Conservation (phyloP, 2,329 filamentous ascomycete genomes). For the Fusarium temperatum region DNA sequence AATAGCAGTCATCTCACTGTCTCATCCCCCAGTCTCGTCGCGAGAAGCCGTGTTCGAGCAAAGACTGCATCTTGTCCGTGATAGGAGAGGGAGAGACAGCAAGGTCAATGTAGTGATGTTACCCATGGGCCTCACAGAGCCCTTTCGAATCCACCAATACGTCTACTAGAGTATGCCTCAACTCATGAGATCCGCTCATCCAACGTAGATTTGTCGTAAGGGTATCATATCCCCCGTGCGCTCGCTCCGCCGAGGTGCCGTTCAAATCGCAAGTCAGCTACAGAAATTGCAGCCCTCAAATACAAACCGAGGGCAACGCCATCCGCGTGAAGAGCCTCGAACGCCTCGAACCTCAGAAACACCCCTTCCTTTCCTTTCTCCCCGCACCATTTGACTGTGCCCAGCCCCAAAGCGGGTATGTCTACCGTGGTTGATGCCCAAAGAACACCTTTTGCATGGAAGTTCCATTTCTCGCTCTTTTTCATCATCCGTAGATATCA, state of each 20-base stretch:
- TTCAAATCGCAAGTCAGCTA: conserved; percentile 39
- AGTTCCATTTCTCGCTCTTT: conserved; percentile 39
- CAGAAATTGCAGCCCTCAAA: conserved; percentile 43
- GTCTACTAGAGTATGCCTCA: conserved; percentile 39
- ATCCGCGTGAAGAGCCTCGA: conserved; percentile 40
- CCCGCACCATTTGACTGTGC: conserved; percentile 34
- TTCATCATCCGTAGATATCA: conserved; percentile 44
- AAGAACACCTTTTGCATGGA: conserved; percentile 37
- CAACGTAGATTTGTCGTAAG: conserved; percentile 49
- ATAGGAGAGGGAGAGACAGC: conserved; percentile 19
- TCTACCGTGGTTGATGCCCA: conserved; percentile 41
- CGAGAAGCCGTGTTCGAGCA: conserved; percentile 18
- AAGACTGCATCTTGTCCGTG: conserved; percentile 16
- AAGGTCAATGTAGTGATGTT: conserved; percentile 22
- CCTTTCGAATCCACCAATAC: conserved; percentile 33
- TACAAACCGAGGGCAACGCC: conserved; percentile 38
- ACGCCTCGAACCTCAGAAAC: conserved; percentile 39
- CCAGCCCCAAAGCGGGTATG: conserved; percentile 37
- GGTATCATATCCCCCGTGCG: conserved; percentile 47
- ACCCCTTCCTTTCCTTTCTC: conserved; percentile 27
- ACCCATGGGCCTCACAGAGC: conserved; percentile 15
- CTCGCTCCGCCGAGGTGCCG: conserved; percentile 36
- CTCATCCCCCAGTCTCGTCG: conserved; percentile 19
- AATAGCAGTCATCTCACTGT: conserved; percentile 22
- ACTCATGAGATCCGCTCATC: conserved; percentile 45